Evolutionary conservation across 2,329 filamentous ascomycete genomes (phyloP).

Genomic region (Camptophora hylomeconis): DNA sequence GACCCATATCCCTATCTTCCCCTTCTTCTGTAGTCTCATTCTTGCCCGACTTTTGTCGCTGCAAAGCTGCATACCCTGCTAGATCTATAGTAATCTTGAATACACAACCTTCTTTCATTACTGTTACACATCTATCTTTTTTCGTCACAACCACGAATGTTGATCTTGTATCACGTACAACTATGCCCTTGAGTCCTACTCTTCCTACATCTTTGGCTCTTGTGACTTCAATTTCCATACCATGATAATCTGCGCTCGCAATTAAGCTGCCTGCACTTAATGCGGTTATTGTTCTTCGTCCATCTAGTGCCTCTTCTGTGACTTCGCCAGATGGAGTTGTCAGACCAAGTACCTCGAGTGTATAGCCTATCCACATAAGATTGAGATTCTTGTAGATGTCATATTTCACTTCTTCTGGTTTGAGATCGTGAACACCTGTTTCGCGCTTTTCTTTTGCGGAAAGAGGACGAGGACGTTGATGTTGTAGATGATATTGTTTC

Average conservation of each 20-base stretch:
- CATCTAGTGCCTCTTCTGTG: constrained; percentile 16
- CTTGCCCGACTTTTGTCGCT: neutral
- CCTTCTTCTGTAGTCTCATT: constrained; percentile 5
- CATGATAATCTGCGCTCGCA: constrained; percentile 79
- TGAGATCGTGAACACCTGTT: constrained; percentile 62
- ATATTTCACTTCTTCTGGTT: constrained; percentile 56
- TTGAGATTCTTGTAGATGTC: constrained; percentile 66
- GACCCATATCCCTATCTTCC: constrained; percentile 1
- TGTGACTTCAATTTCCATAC: constrained; percentile 70
- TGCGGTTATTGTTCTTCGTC: constrained; percentile 43
- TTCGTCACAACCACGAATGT: constrained; percentile 73
- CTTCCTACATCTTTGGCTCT: constrained; percentile 66
- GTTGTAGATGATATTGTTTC: constrained; percentile 31
- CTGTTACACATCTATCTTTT: constrained; percentile 37
- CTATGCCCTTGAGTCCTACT: constrained; percentile 74
- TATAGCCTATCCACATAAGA: constrained; percentile 70
- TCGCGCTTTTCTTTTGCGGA: constrained; percentile 66
- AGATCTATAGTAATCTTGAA: constrained; percentile 64
- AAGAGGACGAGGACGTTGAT: constrained; percentile 52
- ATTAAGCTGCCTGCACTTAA: constrained; percentile 44
- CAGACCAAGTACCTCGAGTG: constrained; percentile 61
- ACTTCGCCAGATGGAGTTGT: constrained; percentile 21
- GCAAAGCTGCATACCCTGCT: neutral
- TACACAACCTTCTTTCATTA: constrained; percentile 83
- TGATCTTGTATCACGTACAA: constrained; percentile 77